Base-by-base conservation (phyloP, 805 yeast species). In the Pichia paraexigua region DNA sequence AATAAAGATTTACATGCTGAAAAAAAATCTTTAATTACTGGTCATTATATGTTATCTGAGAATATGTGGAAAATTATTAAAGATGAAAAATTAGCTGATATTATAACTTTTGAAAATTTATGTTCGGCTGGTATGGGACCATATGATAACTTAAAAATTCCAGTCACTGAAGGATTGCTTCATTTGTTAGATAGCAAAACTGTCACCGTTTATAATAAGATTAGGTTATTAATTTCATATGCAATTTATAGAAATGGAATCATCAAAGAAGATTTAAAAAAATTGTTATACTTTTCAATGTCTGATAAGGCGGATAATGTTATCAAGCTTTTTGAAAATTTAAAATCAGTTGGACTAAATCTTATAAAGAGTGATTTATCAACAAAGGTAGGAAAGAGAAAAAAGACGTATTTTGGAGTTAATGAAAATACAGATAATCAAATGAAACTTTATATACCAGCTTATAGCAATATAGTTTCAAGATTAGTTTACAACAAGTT, bases 41-140 rank as follows among this genome's bases (percentile, higher is more conserved):
- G 69, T 15, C 68, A 63, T 50, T 60, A 59, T 45, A 55, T 59
- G 39, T 49, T 65, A 42, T 58, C 82, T 43, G 87, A 83, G 56
- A 82, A 80, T 60, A 81, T 63, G 78, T 82, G 47, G 72, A 81
- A 54, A 75, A 78, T 55, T 68, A 89, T 56, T 81, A 85, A 10
- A 21, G 56, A 59, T 3, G 63, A 60, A 46, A 51, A 53, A 28
- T 22, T 63, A 13, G 52, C 60, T 12, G 88, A 80, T 53, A 73
- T 87, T 20, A 88, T 96, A 1, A 94, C 87, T 56, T 75, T 90
- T 53, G 98, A 94, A 67, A 97, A 91, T 68, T 78, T 83, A 20
- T 75, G 90, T 56, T 79, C 85, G 5, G 87, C 89, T 3, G 82
- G 81, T 51, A 72, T 82, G 45, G 86, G 87, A 56, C 90, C 92